Conservation (phyloP, 129 eudicot genomes). For the Helianthus tuberosus region DNA sequence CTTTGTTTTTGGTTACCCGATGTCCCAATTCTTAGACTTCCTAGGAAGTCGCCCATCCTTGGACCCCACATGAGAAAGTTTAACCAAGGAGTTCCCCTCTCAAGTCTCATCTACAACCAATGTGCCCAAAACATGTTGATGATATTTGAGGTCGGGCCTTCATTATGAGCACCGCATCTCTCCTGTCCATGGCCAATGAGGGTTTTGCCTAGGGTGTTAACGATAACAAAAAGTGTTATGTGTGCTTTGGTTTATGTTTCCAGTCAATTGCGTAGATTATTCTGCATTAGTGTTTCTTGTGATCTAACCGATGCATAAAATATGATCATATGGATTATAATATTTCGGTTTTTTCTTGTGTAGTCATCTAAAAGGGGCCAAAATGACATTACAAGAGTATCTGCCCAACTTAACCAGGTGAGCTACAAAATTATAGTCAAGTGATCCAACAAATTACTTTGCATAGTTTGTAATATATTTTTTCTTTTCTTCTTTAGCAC, state of each 20-base stretch:
- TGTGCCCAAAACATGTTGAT: too few relatives aligned
- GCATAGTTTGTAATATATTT: not conserved
- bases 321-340: not conserved
- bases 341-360: constrained; percentile 5
- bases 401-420: constrained; percentile 70
- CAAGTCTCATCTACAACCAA: too few relatives aligned
- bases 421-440: constrained; percentile 12
- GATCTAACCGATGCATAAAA: not conserved
- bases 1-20: too few relatives aligned
- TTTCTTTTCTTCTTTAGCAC: not conserved
- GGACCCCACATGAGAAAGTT: too few relatives aligned
- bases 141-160: too few relatives aligned
- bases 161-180: too few relatives aligned
- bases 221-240: not conserved
- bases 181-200: too few relatives aligned
- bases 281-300: not conserved
- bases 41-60: too few relatives aligned
- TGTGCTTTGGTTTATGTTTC: not conserved
- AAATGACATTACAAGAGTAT: constrained; percentile 46
- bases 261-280: not conserved
- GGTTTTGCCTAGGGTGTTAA: too few relatives aligned
- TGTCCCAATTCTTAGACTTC: too few relatives aligned
- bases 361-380: constrained; percentile 57
- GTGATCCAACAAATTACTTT: not conserved
- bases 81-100: too few relatives aligned